Base-by-base conservation (phyloP, 2,329 filamentous ascomycete species). In the Pseudofabraea citricarpa region DNA sequence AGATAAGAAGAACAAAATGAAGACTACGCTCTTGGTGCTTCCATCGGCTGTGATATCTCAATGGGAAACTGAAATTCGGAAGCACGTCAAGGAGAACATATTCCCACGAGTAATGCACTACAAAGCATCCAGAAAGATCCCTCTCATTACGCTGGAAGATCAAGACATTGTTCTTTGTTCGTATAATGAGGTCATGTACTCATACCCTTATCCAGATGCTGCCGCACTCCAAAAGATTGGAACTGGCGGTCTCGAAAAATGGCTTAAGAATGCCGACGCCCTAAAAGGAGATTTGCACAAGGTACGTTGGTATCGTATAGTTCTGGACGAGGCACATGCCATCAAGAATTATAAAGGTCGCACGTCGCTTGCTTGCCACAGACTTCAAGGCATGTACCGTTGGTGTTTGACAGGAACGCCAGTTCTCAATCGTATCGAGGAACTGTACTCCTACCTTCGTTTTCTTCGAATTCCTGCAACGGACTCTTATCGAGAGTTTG, bases 201-300 rank as follows among this genome's bases (percentile, higher is more conserved):
- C 91, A 87, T 5, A 97, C 88, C 66, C 74, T 91, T 55, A 90
- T 95, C 59, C 95, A 93, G 59, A 91, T 95, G 95, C 95, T 63
- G 76, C 83, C 55, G 87, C 91, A 41, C 87, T 95, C 59, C 83
- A 93, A 53, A 85, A 87, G 64, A 95, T 97, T 55, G 85, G 24
- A 3, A 16, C 20, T 9, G 24, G 37, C 18, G 51, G 54, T 4
- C 52, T 50, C 0, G 46, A 54, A 0, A 73, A 62, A 55, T 70
- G 65, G 60, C 46, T 51, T 9, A 15, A 51, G 0, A 46, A 57
- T 0, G 70, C 55, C 5, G 52, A 59, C 2, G 47, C 55, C 0
- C 37, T 64, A 0, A 55, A 67, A 3, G 68, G 66, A 0, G 38
- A 56, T 5, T 53, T 73, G 2, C 69, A 71, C 47, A 38, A 44